Evolutionary conservation across 2,329 filamentous ascomycete species (phyloP).

Genomic region (Colletotrichum sp.): DNA sequence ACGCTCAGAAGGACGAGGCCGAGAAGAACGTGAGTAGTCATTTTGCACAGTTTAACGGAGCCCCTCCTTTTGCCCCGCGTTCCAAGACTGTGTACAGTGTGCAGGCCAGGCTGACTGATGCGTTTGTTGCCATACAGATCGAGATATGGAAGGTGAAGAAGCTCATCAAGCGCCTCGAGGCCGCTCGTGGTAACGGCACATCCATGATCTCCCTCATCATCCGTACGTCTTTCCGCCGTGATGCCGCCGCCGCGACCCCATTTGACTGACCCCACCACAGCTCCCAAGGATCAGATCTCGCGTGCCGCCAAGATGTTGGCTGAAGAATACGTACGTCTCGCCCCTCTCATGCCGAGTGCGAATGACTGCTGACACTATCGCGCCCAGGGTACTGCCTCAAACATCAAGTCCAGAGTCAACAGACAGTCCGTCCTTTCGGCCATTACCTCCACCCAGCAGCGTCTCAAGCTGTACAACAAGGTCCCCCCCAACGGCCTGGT

Average conservation of each 20-base stretch:
- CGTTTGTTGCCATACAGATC: slow-evolving; percentile 50
- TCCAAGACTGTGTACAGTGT: slow-evolving; percentile 2
- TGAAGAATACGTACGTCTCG: slow-evolving; percentile 89
- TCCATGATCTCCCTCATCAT: slow-evolving; percentile 99
- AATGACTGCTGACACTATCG: slow-evolving; percentile 29
- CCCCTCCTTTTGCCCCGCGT: slow-evolving; percentile 22
- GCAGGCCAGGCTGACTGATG: slow-evolving; percentile 21
- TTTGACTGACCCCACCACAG: slow-evolving; percentile 48
- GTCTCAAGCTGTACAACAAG: slow-evolving; percentile 98
- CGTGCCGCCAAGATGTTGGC: slow-evolving; percentile 99
- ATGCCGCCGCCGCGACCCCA: not conserved
- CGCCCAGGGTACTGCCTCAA: slow-evolving; percentile 88
- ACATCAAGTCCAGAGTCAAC: slow-evolving; percentile 99
- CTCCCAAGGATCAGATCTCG: slow-evolving; percentile 97
- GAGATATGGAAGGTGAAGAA: slow-evolving; percentile 99
- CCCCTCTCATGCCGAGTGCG: not conserved
- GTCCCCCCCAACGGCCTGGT: slow-evolving; percentile 97
- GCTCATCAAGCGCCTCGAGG: slow-evolving; percentile 97
- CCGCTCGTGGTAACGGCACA: slow-evolving; percentile 96
- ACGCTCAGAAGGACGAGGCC: slow-evolving; percentile 86
- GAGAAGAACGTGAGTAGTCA: slow-evolving; percentile 83
- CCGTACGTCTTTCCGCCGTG: slow-evolving; percentile 55
- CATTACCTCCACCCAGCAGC: slow-evolving; percentile 98
- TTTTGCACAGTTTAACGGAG: not conserved
- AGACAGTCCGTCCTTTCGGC: slow-evolving; percentile 96